Evolutionary conservation across 495 filamentous ascomycete genomes (phyloP), one percentile per base, ranked within the genome.

Genomic region (Penicillium bialowiezense): DNA sequence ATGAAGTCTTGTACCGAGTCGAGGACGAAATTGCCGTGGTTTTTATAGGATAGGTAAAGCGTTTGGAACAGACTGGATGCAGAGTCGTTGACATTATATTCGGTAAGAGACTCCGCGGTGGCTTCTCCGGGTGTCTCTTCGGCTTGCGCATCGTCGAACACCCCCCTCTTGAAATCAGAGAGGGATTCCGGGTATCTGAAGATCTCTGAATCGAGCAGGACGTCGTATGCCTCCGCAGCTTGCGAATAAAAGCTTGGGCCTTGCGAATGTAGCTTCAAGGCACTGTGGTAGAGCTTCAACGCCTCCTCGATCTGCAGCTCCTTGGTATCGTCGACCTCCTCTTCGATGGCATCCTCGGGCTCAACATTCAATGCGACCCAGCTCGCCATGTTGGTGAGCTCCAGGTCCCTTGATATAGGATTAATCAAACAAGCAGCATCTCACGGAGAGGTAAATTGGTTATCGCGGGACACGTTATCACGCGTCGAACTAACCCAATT

Each of bases 301-400:
- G 93, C 90, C 67, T 99, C 93, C 64, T 99, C 93, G 62, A 97
- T 92, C 77, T 92, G 91, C 42, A 99, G 83, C 63, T 97, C 91
- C 70, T 88, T 91, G 36, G 91, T 97, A 51, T 92, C 89, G 58
- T 99, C 93, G 60, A 96, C 71, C 68, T 97, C 93, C 58, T 93
- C 89, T 54, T 95, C 90, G 54, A 85, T 75, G 42, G 86, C 88
- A 52, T 93, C 89, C 60, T 96, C 93, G 7, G 89, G 90, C 60
- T 95, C 90, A 61, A 97, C 81, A 55, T 97, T 97, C 63, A 97
- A 78, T 35, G 93, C 87, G 31, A 83, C 81, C 64, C 90, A 97
- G 55, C 78, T 72, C 43, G 69, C 64, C 71, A 76, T 75, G 42
- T 24, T 62, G n/a, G 63, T 40, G 31, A 59, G 55, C 44, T 58